Base-by-base conservation (phyloP, 345 rosid species). In the Syzygium aromaticum region DNA sequence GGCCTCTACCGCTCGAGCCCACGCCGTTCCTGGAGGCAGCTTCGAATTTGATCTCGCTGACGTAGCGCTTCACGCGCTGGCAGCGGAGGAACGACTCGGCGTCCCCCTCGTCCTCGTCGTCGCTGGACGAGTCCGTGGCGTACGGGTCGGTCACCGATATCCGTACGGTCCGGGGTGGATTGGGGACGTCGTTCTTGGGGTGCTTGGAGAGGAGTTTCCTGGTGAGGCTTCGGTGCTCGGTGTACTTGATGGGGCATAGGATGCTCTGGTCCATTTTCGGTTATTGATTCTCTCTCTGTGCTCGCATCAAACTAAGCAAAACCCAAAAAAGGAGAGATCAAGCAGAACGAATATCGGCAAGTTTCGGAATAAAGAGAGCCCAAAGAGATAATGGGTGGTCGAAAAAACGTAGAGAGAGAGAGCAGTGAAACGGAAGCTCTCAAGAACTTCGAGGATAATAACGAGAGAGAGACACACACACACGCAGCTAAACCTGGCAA, bases 51-150 rank as follows among this genome's bases (percentile, higher is more conserved):
- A 97, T 93, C 90, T 96, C 99, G 87, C 89, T 92, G 12, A 97
- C 90, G 61, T 92, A 96, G 25, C 95, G 90, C 86, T 93, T 97
- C 54, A 95, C 95, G 52, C 98, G 87, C 33, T 86, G 94, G 28
- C 96, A 90, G 67, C 84, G 54, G 49, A 90, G 90, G 19, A 87
- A 84, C 25, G 84, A 22, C 22, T 12, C 85, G 53, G 28, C 86
- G 43, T 33, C 54, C 11, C n/a, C 84, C 67, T 90, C 93, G 15
- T 90, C 95, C 38, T 94, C 98, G 40, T 97, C 99, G 4, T 95
- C 99, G 63, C 98, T 93, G 63, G 98, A 96, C n/a, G 99, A 96
- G 87, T 97, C 99, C 0, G 99, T 97, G 11, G 99, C 99, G 54
- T 96, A 93, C 2, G 92, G 94, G 86, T 97, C 99, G 5, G 94